Conservation (phyloP, 352 stramenopile genomes). For the Pythium sukuiense region DNA sequence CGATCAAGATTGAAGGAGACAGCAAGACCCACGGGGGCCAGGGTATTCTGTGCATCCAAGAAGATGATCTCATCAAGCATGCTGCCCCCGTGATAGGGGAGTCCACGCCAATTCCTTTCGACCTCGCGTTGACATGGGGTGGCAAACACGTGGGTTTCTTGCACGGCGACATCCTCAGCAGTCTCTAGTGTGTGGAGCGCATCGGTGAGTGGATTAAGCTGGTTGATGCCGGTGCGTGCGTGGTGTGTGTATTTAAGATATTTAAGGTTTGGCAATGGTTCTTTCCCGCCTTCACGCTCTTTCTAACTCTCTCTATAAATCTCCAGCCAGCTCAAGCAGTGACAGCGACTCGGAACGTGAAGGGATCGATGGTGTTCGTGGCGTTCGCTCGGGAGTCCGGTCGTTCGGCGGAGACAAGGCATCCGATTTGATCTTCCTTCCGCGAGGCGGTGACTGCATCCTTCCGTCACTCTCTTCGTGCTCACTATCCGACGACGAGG, state of each 20-base stretch:
- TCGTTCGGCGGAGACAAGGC: neutral
- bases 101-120: conserved; percentile 57
- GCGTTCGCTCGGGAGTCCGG: conserved; percentile 24
- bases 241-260: conserved; percentile 26
- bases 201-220: neutral
- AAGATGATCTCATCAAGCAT: conserved; percentile 49
- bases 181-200: conserved; percentile 18
- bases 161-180: conserved; percentile 47
- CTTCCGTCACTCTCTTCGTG: neutral
- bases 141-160: conserved; percentile 66
- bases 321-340: conserved; percentile 50
- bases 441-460: conserved; percentile 1
- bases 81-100: conserved; percentile 44
- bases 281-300: neutral
- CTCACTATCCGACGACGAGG: conserved; percentile 24
- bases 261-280: conserved; percentile 13
- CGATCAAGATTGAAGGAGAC: conserved; percentile 64
- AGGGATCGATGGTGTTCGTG: conserved; percentile 13
- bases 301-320: conserved; percentile 9
- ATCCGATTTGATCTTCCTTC: neutral
- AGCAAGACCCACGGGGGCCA: conserved; percentile 53
- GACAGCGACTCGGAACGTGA: conserved; percentile 37
- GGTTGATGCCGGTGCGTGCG: neutral
- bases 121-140: conserved; percentile 70
- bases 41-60: conserved; percentile 68